Conservation (phyloP, 345 rosid genomes). For the Populus deltoides region DNA sequence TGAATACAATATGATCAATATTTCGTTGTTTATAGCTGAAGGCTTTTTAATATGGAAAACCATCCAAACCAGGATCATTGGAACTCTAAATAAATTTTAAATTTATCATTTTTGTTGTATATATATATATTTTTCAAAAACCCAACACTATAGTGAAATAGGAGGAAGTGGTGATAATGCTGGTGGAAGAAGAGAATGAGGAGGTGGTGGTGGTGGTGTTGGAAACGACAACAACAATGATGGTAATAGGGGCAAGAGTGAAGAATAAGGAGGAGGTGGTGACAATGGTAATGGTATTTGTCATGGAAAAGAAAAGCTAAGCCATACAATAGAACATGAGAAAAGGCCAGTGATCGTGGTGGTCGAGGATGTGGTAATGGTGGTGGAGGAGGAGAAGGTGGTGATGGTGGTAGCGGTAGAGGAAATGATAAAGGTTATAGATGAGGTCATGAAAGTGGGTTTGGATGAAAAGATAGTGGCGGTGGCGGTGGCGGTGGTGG, state of each 20-base stretch:
- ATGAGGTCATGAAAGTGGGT: conserved; percentile 1
- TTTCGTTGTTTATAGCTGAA: too few relatives aligned
- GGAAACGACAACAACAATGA: not conserved
- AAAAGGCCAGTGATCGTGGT: not conserved
- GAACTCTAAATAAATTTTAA: too few relatives aligned
- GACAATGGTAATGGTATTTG: too few relatives aligned
- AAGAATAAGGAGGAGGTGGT: too few relatives aligned
- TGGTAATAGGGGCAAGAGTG: too few relatives aligned
- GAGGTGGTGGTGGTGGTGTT: not conserved
- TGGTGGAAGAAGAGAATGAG: not conserved
- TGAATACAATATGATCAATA: too few relatives aligned
- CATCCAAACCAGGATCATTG: too few relatives aligned
- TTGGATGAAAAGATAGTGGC: conserved; percentile 11
- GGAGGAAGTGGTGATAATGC: not conserved
- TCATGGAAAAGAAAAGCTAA: too few relatives aligned
- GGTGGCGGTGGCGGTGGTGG: not conserved
- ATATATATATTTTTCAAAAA: too few relatives aligned
- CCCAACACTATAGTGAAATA: not conserved
- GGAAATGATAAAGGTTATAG: conserved; percentile 16
- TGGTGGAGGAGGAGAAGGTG: not conserved
- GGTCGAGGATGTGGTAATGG: not conserved
- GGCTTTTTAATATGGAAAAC: too few relatives aligned
- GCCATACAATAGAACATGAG: too few relatives aligned
- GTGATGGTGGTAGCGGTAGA: not conserved
- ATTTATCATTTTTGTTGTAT: too few relatives aligned